These are phyloP conservation scores for Echeveria elegans DNA, from an alignment of 164 flowering plant genomes.

Conservation along the genomic window DNA sequence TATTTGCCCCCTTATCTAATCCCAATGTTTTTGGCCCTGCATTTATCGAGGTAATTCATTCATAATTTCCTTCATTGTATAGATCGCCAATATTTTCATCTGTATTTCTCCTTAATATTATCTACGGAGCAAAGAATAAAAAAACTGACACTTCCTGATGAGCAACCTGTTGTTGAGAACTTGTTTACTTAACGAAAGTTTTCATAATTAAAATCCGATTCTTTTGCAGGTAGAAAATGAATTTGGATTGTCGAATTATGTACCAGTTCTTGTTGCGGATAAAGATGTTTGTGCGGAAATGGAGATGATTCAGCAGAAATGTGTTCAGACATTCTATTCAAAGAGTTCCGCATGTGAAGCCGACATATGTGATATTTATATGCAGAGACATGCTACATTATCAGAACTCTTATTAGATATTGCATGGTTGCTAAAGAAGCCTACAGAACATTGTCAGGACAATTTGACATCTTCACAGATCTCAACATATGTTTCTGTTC, in stretches of 20 bases:
- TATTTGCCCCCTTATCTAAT: slow-evolving; percentile 44
- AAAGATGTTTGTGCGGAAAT: slow-evolving; percentile 60
- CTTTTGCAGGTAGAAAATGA: slow-evolving; percentile 79
- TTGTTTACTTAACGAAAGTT: neutral
- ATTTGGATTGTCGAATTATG: slow-evolving; percentile 76
- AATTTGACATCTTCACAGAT: slow-evolving; percentile 31
- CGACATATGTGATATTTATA: slow-evolving; percentile 27
- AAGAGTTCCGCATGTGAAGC: slow-evolving; percentile 13
- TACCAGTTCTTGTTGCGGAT: slow-evolving; percentile 70
- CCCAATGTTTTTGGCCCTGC: slow-evolving; percentile 70
- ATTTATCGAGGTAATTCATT: slow-evolving; percentile 72
- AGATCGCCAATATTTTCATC: neutral
- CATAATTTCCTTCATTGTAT: neutral
- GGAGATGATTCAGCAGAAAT: slow-evolving; percentile 36
- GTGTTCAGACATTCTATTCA: slow-evolving; percentile 18
- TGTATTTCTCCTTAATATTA: neutral
- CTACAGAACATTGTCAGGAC: slow-evolving; percentile 29
- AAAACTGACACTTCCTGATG: neutral
- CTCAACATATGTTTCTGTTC: slow-evolving; percentile 40
- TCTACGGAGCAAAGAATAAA: too few relatives aligned
- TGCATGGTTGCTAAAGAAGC: slow-evolving; percentile 70
- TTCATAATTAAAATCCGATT: slow-evolving; percentile 4
- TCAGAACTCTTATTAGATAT: slow-evolving; percentile 63
- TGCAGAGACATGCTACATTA: slow-evolving; percentile 26
- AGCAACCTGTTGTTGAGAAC: neutral